Evolutionary conservation across 345 rosid genomes (phyloP).

Genomic region (Salix suchowensis): DNA sequence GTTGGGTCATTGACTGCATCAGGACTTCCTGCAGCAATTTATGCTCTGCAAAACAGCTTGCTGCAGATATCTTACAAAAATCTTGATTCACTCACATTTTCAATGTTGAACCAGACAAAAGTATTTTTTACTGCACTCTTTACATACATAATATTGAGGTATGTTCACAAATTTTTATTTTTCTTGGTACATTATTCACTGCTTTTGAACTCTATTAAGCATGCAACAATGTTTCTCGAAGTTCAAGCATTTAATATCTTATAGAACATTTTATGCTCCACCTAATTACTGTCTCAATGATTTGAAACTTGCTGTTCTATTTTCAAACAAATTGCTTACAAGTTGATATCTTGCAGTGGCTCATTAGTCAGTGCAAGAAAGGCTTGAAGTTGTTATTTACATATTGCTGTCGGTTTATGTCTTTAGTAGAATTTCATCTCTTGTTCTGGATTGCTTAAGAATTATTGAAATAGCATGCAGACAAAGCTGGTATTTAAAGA

Average conservation of each 20-base stretch:
- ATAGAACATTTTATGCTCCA: not conserved
- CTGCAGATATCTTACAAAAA: slow-evolving; percentile 93
- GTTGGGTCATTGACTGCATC: slow-evolving; percentile 88
- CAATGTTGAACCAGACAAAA: slow-evolving; percentile 94
- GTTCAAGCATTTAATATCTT: not conserved
- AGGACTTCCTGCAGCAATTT: slow-evolving; percentile 94
- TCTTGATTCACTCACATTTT: slow-evolving; percentile 93
- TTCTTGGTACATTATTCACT: not conserved
- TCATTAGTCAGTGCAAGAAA: not conserved
- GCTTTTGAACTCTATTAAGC: not conserved
- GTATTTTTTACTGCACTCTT: slow-evolving; percentile 89
- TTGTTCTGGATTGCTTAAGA: not conserved
- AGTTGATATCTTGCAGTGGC: not conserved
- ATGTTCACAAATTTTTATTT: slow-evolving; percentile 4
- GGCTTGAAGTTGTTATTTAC: not conserved
- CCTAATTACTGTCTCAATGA: not conserved
- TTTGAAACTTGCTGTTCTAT: not conserved
- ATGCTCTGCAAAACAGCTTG: slow-evolving; percentile 96
- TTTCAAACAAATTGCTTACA: not conserved
- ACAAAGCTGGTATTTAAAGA: not conserved
- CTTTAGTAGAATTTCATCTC: not conserved
- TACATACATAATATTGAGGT: slow-evolving; percentile 77
- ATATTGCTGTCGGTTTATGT: not conserved
- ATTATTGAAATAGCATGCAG: not conserved
- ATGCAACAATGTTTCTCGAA: not conserved